Evolutionary conservation across 129 eudicot species (phyloP), one percentile per base, ranked within the genome.

Genomic region (Flaveria trinervia): DNA sequence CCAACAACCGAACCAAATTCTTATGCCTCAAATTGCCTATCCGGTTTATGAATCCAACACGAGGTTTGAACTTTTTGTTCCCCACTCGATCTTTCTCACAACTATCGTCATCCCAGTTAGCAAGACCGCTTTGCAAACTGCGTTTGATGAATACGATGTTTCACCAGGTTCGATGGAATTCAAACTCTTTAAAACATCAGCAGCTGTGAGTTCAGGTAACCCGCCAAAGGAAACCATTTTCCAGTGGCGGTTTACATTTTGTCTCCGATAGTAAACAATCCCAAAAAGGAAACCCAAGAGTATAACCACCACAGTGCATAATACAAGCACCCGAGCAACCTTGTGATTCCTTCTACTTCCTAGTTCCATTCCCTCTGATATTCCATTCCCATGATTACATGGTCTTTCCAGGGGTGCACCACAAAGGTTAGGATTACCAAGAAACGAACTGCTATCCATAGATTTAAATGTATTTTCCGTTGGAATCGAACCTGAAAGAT

Each of bases 371-470:
- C 79, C 93, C 46, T 64, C 75, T 2, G 84, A 76, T 49, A 89
- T 83, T 76, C 81, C 86, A 39, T 77, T 85, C 18, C 80, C 89
- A 57, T 43, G 74, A 62, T 54, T 82, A 66, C 99, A 95, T 52
- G 77, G 80, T 39, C 83, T 80, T 12, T 5, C 54, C 18, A 91
- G 79, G 30, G 96, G 99, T 28, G 80, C 74, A 33, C 99, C 99
- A 86, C 99, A 95, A 43, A 95, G 86, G 26, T 82, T 85, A 2
- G 97, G 92, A 72, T 95, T 95, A 39, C 97, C 99, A 20, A 72
- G 17, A 79, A 95, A 95, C 7, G 96, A 88, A 76, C 89, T 88
- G 61, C 82, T 55, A 50, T 81, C 92, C 97, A 92, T 89, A 66
- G 74, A 46, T 68, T 68, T 75, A 6, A 92, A 88, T n/a, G 22